Evolutionary conservation across 129 eudicot species (phyloP).

Genomic region (Pseudognaphalium luteoalbum): DNA sequence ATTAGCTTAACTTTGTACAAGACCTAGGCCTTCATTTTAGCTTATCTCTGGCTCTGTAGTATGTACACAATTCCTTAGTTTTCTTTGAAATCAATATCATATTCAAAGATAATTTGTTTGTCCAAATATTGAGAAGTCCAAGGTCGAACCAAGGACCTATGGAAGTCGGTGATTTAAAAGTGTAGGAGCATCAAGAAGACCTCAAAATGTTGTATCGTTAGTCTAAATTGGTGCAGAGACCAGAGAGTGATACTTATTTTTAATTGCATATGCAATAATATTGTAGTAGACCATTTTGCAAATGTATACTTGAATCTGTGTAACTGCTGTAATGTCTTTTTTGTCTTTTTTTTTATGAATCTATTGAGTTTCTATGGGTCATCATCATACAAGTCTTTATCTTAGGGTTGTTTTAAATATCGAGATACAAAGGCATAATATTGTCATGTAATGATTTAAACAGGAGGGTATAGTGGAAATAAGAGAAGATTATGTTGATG

Average conservation of each 20-base stretch:
- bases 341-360: neutral
- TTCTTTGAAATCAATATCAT: neutral
- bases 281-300: conserved; percentile 13
- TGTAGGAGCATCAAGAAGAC: neutral
- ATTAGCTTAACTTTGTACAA: neutral
- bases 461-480: conserved; percentile 96
- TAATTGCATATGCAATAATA: neutral
- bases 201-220: conserved; percentile 6
- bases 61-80: neutral
- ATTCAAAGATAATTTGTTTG: neutral
- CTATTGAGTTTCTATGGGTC: neutral
- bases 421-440: conserved; percentile 3
- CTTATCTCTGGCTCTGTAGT: neutral
- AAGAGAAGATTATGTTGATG: conserved; percentile 81
- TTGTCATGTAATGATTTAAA: conserved; percentile 23
- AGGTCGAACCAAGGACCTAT: no score
- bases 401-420: neutral
- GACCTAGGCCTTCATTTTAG: neutral
- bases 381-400: neutral
- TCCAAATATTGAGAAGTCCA: neutral
- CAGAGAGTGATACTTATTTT: neutral
- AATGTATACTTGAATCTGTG: neutral
- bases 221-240: neutral
- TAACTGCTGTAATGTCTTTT: neutral
- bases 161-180: no score